Evolutionary conservation across 139 green algal genomes (phyloP).

Genomic region (Auxenochlorella pyrenoidosa): DNA sequence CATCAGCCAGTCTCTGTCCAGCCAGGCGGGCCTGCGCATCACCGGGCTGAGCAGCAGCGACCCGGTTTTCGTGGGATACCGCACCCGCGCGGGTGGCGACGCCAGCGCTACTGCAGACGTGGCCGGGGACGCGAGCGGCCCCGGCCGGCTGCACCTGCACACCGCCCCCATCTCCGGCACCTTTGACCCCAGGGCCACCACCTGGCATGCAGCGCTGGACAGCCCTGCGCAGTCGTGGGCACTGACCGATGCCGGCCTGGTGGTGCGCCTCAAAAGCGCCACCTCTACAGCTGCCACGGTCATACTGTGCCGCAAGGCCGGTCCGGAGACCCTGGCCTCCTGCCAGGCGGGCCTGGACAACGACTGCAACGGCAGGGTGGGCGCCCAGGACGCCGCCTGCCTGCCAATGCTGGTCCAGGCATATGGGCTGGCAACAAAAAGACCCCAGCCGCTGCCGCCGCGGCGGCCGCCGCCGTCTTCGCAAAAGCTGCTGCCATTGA

Average conservation of each 20-base stretch:
- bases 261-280: background rate
- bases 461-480: too few species aligned
- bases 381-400: too few species aligned
- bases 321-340: background rate
- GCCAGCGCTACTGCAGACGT: background rate
- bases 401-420: too few species aligned
- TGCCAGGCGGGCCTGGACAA: background rate
- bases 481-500: too few species aligned
- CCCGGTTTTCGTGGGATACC: slow-evolving; percentile 1
- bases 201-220: background rate
- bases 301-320: background rate
- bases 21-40: background rate
- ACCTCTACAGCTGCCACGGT: background rate
- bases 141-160: background rate
- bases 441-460: too few species aligned
- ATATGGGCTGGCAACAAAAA: too few species aligned
- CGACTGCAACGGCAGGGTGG: too few species aligned
- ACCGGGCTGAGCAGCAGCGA: background rate
- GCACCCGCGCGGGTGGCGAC: background rate
- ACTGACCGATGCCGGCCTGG: background rate
- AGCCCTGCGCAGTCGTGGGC: background rate
- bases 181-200: background rate
- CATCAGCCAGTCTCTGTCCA: background rate
- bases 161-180: slow-evolving; percentile 9
- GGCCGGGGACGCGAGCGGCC: background rate